Conservation (phyloP, 495 filamentous ascomycete species). For the Hypoxylon fuscum region DNA sequence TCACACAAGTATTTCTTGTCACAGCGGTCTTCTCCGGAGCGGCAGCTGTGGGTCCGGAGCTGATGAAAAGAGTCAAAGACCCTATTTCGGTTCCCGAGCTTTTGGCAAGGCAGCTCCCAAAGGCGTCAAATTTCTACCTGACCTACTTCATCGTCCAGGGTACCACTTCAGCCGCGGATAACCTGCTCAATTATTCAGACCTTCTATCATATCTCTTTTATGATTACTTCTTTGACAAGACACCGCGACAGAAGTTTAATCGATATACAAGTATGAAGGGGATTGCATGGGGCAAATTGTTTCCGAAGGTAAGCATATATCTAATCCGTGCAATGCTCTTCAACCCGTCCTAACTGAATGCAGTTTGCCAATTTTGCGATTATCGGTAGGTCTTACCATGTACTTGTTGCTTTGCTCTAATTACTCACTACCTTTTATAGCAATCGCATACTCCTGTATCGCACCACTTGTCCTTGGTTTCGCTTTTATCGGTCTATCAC, state of each 20-base stretch:
- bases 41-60: constrained; percentile 69
- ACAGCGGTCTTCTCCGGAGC: constrained; percentile 73
- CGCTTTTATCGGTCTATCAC: constrained; percentile 75
- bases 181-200: constrained; percentile 55
- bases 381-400: constrained; percentile 59
- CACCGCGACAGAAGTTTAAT: constrained; percentile 78
- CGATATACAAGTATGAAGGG: constrained; percentile 66
- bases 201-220: constrained; percentile 68
- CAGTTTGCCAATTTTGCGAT: constrained; percentile 78
- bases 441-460: constrained; percentile 87
- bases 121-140: constrained; percentile 89
- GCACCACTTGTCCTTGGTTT: constrained; percentile 90
- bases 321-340: constrained; percentile 54
- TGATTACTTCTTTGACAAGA: constrained; percentile 70
- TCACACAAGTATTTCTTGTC: constrained; percentile 90
- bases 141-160: constrained; percentile 90
- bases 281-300: constrained; percentile 66
- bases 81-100: constrained; percentile 67
- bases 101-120: constrained; percentile 77
- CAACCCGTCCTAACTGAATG: constrained; percentile 54
- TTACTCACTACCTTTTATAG: constrained; percentile 44
- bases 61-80: constrained; percentile 66
- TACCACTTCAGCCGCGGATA: constrained; percentile 74
- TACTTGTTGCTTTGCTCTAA: neutral
- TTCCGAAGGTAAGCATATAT: constrained; percentile 73